These are phyloP conservation scores for Magnusiomyces tetraspermus DNA, from an alignment of 1,139 yeast species.

Conservation along the genomic window DNA sequence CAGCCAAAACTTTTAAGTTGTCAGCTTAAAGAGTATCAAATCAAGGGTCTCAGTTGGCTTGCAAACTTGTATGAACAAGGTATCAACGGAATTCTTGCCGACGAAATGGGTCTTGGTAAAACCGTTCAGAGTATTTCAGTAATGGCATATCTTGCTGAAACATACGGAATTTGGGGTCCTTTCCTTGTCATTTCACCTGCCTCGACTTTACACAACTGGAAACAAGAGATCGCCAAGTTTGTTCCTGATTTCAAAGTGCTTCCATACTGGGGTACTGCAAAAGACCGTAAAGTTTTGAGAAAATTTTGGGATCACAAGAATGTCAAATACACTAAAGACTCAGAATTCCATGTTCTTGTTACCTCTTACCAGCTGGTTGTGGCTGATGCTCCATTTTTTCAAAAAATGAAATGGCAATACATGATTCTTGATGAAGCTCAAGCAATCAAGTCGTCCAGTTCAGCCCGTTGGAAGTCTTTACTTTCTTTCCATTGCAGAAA, in stretches of 20 bases:
- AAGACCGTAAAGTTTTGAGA: conserved; percentile 85
- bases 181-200: conserved; percentile 96
- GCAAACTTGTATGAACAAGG: conserved; percentile 97
- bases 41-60: conserved; percentile 94
- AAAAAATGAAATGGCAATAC: conserved; percentile 96
- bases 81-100: conserved; percentile 94
- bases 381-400: conserved; percentile 89
- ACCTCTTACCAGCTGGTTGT: conserved; percentile 95
- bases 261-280: conserved; percentile 97
- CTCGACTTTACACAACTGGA: conserved; percentile 97
- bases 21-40: conserved; percentile 88
- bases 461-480: conserved; percentile 91
- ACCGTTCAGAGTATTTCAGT: conserved; percentile 96
- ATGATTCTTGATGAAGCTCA: conserved; percentile 99
- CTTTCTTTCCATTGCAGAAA: conserved; percentile 89
- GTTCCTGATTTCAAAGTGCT: conserved; percentile 91
- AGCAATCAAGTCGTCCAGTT: conserved; percentile 89
- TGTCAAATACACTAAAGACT: conserved; percentile 72
- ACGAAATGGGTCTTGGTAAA: conserved; percentile 98
- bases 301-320: conserved; percentile 97
- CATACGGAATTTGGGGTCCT: conserved; percentile 98
- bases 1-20: conserved; percentile 90
- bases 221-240: conserved; percentile 86
- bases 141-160: conserved; percentile 87
- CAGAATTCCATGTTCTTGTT: conserved; percentile 93